phyloP scores from a whole-genome alignment of 305 asterid species.

The Coffea humblotiana region DNA sequence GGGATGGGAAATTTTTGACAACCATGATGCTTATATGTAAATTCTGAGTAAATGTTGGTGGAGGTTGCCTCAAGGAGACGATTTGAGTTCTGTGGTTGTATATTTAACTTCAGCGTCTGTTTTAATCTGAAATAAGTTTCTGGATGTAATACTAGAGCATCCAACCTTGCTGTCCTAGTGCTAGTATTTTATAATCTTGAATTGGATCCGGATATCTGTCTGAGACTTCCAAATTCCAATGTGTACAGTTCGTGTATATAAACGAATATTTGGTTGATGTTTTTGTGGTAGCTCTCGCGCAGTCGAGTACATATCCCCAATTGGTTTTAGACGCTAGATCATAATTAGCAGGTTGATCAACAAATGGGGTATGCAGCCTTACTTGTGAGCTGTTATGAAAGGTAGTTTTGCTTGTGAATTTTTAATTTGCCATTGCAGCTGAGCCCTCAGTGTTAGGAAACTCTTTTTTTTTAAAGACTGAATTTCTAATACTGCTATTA shows the following conservation, averaged over 20 bases:
- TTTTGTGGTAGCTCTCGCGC: neutral
- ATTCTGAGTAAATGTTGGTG: neutral
- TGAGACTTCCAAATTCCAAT: neutral
- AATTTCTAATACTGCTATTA: too few relatives aligned
- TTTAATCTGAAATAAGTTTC: neutral
- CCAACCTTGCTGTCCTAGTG: neutral
- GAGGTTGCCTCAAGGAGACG: neutral
- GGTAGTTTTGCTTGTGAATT: neutral
- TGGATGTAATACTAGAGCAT: neutral
- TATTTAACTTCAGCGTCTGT: neutral
- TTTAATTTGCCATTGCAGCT: too few relatives aligned
- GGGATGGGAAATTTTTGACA: conserved; percentile 70
- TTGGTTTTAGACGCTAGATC: neutral
- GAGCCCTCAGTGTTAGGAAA: neutral
- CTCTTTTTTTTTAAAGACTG: neutral
- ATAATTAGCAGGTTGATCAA: neutral
- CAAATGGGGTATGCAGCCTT: neutral
- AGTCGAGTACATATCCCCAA: neutral
- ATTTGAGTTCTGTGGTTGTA: neutral
- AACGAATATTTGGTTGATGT: too few relatives aligned
- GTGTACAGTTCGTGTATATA: neutral
- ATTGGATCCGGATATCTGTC: neutral
- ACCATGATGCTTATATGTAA: conserved; percentile 4
- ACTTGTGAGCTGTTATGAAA: neutral
- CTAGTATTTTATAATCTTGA: neutral